Percentiles rank a stretch among this genome's conserved stretches.
Conservation (phyloP, 2,329 filamentous ascomycete species). For the Aureobasidium lini region DNA sequence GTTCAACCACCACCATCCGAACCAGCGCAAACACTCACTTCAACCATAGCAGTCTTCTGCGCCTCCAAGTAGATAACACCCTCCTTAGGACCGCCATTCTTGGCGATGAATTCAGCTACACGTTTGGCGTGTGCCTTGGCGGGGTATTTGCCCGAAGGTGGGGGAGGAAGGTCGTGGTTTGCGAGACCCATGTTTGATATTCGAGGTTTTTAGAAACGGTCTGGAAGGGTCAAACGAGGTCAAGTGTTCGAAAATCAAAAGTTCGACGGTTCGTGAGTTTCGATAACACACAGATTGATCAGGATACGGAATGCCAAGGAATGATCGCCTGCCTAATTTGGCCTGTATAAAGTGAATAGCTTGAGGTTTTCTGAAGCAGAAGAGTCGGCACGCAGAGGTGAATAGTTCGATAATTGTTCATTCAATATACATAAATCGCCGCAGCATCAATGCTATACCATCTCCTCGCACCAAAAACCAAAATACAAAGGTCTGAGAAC, state of each 20-base stretch:
- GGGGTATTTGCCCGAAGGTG: constrained; percentile 55
- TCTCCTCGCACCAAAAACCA: neutral
- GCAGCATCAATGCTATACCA: neutral
- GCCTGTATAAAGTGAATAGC: neutral
- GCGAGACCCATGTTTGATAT: constrained; percentile 19
- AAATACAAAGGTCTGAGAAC: neutral
- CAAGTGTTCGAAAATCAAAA: neutral
- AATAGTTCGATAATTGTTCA: neutral
- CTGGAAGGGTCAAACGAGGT: neutral
- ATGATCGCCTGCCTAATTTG: constrained; percentile 5
- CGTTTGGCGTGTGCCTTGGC: constrained; percentile 79
- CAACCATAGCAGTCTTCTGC: constrained; percentile 69
- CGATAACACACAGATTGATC: neutral
- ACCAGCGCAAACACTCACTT: constrained; percentile 34
- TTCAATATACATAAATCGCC: constrained; percentile 2
- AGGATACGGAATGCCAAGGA: constrained; percentile 4
- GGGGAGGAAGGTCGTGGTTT: constrained; percentile 27
- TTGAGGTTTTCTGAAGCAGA: neutral
- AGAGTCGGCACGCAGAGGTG: neutral
- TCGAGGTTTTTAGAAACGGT: too few species aligned
- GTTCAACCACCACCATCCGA: neutral
- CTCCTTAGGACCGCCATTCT: constrained; percentile 52
- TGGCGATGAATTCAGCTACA: constrained; percentile 70
- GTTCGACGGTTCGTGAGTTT: neutral
- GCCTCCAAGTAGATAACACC: constrained; percentile 86